These are phyloP conservation scores for Sarcomyxa edulis DNA, from an alignment of 768 basidiomycete species.

Conservation along the genomic window DNA sequence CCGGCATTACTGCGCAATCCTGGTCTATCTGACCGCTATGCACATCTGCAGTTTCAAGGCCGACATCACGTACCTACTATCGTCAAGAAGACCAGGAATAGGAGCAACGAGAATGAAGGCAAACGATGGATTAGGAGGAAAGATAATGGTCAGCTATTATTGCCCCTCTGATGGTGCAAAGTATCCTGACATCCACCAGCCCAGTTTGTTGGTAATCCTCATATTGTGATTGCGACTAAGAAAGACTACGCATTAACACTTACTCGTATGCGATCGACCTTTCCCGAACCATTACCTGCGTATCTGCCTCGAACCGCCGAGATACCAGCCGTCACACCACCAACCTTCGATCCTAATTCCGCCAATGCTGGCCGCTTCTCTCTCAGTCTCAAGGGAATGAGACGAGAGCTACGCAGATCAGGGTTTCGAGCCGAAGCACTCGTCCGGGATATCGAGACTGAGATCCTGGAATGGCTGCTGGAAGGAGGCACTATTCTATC, in stretches of 20 bases:
- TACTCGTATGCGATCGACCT: conserved; percentile 49
- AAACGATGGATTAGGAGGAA: conserved; percentile 74
- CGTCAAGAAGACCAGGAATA: conserved; percentile 35
- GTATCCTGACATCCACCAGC: conserved; percentile 33
- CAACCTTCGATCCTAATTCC: conserved; percentile 41
- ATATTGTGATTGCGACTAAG: conserved; percentile 59
- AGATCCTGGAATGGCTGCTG: conserved; percentile 58
- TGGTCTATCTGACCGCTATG: conserved; percentile 45
- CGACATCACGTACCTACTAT: conserved; percentile 11
- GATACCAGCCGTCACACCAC: conserved; percentile 39
- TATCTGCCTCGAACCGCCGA: conserved; percentile 60
- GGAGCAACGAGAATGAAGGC: conserved; percentile 62
- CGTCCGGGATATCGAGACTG: conserved; percentile 63
- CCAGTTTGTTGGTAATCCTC: conserved; percentile 66
- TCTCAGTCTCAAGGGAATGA: conserved; percentile 70
- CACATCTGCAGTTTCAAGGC: conserved; percentile 37
- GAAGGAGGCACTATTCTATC: conserved; percentile 49
- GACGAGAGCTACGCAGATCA: conserved; percentile 56
- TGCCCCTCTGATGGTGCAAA: neutral
- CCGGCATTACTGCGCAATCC: conserved; percentile 64
- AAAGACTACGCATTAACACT: conserved; percentile 44
- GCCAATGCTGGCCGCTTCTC: conserved; percentile 75
- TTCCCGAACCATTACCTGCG: conserved; percentile 69
- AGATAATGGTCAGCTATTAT: conserved; percentile 60
- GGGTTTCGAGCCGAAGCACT: conserved; percentile 58